phyloP scores from a whole-genome alignment of 2,329 filamentous ascomycete genomes.

The Amylocarpus encephaloides region DNA sequence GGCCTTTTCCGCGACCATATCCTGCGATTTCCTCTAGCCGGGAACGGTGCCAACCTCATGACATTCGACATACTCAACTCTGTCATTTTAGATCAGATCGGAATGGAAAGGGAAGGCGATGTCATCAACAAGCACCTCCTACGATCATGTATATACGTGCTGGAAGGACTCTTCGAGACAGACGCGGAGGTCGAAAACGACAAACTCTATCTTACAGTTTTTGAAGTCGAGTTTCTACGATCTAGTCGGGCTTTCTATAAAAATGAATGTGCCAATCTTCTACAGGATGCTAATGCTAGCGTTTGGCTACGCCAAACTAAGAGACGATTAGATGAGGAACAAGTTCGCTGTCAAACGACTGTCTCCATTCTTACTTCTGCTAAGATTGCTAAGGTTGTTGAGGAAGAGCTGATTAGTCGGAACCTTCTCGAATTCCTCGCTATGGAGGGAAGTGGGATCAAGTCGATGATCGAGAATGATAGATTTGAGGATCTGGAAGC shows the following conservation, averaged over 20 bases:
- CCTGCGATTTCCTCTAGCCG: conserved; percentile 52
- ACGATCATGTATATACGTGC: conserved; percentile 79
- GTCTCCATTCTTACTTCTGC: conserved; percentile 65
- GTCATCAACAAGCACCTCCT: conserved; percentile 78
- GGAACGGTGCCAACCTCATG: conserved; percentile 37
- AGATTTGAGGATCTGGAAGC: conserved; percentile 70
- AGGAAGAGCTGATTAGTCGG: conserved; percentile 69
- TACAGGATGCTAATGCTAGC: conserved; percentile 73
- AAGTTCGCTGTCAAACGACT: conserved; percentile 74
- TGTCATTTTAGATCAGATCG: conserved; percentile 83
- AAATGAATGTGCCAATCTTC: conserved; percentile 64
- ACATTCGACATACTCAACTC: conserved; percentile 71
- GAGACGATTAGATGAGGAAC: conserved; percentile 71
- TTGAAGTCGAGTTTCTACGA: conserved; percentile 71
- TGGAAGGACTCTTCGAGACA: conserved; percentile 80
- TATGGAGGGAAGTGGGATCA: conserved; percentile 77
- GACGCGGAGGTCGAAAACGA: conserved; percentile 70
- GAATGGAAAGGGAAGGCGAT: conserved; percentile 87
- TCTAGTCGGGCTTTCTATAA: conserved; percentile 70
- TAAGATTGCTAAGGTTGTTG: conserved; percentile 71
- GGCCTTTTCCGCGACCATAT: conserved; percentile 84
- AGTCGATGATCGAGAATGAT: conserved; percentile 88
- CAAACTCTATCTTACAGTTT: conserved; percentile 76
- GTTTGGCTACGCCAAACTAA: conserved; percentile 74
- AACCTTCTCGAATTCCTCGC: conserved; percentile 77